Conservation (phyloP, 208 protist species). For the Balamuthia mandrillaris region DNA sequence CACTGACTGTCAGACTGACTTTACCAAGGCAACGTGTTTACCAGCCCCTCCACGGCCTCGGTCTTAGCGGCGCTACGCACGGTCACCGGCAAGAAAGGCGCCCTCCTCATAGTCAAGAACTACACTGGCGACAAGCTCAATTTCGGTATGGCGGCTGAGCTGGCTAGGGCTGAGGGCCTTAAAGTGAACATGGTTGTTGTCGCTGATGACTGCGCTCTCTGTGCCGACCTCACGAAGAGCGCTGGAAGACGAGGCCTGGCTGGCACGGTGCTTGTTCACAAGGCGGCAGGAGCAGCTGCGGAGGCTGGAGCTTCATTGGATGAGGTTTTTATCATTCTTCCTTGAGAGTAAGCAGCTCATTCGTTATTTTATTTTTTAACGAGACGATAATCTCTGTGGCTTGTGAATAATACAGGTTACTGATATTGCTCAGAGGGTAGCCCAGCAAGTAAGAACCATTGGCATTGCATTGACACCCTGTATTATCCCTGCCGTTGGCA, state of each 20-base stretch:
- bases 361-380: background rate
- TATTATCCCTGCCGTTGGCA: slow-evolving; percentile 67
- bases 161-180: slow-evolving; percentile 19
- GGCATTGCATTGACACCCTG: slow-evolving; percentile 77
- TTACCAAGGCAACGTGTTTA: slow-evolving; percentile 71
- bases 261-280: slow-evolving; percentile 79
- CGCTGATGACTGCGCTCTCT: background rate
- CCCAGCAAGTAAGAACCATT: slow-evolving; percentile 69
- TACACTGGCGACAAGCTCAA: slow-evolving; percentile 85
- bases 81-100: slow-evolving; percentile 43
- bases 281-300: slow-evolving; percentile 77
- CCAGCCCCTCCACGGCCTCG: slow-evolving; percentile 72
- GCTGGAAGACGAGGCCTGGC: slow-evolving; percentile 72
- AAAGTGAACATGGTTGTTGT: slow-evolving; percentile 26
- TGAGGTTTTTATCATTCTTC: background rate
- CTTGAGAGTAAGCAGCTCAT: background rate
- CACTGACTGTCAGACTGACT: background rate
- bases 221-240: background rate
- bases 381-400: background rate
- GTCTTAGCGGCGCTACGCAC: slow-evolving; percentile 79
- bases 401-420: slow-evolving; percentile 67
- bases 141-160: slow-evolving; percentile 79
- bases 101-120: slow-evolving; percentile 85
- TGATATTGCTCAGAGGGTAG: slow-evolving; percentile 60
- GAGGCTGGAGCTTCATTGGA: slow-evolving; percentile 61